Base-by-base conservation (phyloP, 768 basidiomycete genomes). In the Calocybe cyanea region DNA sequence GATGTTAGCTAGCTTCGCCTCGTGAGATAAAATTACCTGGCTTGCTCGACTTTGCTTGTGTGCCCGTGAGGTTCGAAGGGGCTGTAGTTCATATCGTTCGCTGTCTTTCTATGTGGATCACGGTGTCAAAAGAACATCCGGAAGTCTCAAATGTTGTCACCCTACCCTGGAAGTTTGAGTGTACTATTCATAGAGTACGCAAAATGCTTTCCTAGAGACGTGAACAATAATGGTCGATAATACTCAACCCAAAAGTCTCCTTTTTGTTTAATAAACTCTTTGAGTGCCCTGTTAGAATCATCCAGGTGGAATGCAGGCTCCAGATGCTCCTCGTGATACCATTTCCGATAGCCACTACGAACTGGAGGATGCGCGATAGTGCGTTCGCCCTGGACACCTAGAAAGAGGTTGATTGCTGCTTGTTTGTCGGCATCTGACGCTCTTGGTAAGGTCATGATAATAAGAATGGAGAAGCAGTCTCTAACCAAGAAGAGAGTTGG, bases 381-480 rank as follows among this genome's bases (percentile, higher is more conserved):
- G n/a, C 73, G 71, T 45, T 79, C 74, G 28, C 73, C 75, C 44
- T 80, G 72, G 2, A 91, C 76, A 30, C 93, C 90, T 2, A 98
- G 81, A 64, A 98, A 98, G n/a, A 97, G 77, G 64, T 99, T 93
- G 61, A 97, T 99, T 5, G 95, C 94, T 7, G 87, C 77, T 66
- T 99, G 96, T 63, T 97, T 98, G 67, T 97, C 96, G 5, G 90
- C 92, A 59, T 99, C 95, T 92, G 48, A 7, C 21, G 36, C 35
- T 20, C 50, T 24, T 20, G 7, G 5, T 58, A 17, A 56, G 35
- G 28, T 6, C 10, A 21, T 25, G 13, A 24, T 8, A 11, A 25
- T 15, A 24, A 3, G 38, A 7, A 31, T 48, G 23, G 25, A 25
- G 31, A 23, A 19, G n/a, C 7, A 34, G 23, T 17, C n/a, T 19